A percentile compares a stretch with the other conserved stretches of the same genome.
Evolutionary conservation across 345 rosid genomes (phyloP).

Genomic region (Bruguiera sexangula): DNA sequence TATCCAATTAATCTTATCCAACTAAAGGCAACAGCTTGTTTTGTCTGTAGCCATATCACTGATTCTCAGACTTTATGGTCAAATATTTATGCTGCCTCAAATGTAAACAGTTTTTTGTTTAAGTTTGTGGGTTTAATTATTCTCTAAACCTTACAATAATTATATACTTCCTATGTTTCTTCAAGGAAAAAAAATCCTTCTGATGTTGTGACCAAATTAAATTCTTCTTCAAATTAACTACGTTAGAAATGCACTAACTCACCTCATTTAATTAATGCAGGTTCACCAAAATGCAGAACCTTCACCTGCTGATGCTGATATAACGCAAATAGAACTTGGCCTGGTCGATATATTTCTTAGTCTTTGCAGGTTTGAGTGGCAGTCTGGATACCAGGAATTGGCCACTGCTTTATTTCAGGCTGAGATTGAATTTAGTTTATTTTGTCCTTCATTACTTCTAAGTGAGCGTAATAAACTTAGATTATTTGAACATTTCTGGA

Average conservation of each 20-base stretch:
- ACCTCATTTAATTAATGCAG: conserved; percentile 42
- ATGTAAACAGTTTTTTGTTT: too few species aligned
- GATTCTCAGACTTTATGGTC: too few species aligned
- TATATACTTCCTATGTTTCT: too few species aligned
- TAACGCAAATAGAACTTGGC: conserved; percentile 65
- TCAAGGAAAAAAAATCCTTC: too few species aligned
- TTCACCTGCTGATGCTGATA: conserved; percentile 36
- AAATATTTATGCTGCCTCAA: too few species aligned
- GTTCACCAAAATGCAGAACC: conserved; percentile 42
- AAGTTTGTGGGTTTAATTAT: too few species aligned
- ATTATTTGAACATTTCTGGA: conserved; percentile 95
- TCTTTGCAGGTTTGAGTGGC: conserved; percentile 96
- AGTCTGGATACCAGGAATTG: conserved; percentile 84
- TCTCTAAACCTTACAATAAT: too few species aligned
- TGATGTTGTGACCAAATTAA: too few species aligned
- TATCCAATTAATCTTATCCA: conserved; percentile 20
- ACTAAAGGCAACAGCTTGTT: too few species aligned
- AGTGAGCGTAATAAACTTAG: conserved; percentile 76
- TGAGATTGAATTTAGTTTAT: conserved; percentile 80
- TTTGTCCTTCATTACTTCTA: conserved; percentile 70
- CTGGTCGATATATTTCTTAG: conserved; percentile 83
- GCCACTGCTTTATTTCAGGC: conserved; percentile 93
- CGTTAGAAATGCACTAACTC: neutral
- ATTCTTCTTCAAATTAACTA: too few species aligned
- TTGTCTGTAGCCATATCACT: too few species aligned